Base-by-base conservation (phyloP, 225 moss, liverwort and hornwort species). In the Pleurozium schreberi region DNA sequence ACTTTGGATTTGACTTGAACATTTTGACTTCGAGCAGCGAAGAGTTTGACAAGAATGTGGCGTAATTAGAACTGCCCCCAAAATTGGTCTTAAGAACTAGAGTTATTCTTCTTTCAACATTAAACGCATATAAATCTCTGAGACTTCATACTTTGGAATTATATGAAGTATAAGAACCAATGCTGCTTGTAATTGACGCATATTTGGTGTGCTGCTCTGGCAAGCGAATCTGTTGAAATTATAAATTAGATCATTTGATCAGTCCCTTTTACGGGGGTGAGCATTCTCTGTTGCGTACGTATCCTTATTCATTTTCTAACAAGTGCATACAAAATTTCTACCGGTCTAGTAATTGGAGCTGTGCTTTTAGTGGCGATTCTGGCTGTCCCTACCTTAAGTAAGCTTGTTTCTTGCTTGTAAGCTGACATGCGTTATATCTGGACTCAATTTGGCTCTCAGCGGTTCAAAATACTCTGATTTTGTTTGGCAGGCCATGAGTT, bases 401-500 rank as follows among this genome's bases (percentile, higher is more conserved):
- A 70, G 5, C 42, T 34, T 71, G 42, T 85, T 49, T 62, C 80
- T 84, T 61, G 47, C 73, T 63, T 78, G 75, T 57, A 74, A 50
- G 81, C 59, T 67, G 59, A 52, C 61, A 42, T 80, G 31, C 57
- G 58, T 74, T 31, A 10, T 47, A 25, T 63, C 19, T 61, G 58
- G 36, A 49, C 73, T 66, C 53, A 50, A 84, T 60, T 85, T 85
- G 36, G n/a, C 50, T 12, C 5, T 81, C 60, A 65, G 65, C 58
- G 31, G 60, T 71, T 75, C 49, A 86, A 21, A 43, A 31, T 40
- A 1, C 27, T 67, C 30, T 89, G 42, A 71, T 64, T 42, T 85
- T 38, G 33, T 87, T 68, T 64, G 31, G 42, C 87, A 98, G 96
- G 97, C 96, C 84, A 97, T 98, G 98, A 97, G 96, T 93, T 93